Evolutionary conservation across 768 basidiomycete genomes (phyloP).

Genomic region (Pulveroboletus frians): DNA sequence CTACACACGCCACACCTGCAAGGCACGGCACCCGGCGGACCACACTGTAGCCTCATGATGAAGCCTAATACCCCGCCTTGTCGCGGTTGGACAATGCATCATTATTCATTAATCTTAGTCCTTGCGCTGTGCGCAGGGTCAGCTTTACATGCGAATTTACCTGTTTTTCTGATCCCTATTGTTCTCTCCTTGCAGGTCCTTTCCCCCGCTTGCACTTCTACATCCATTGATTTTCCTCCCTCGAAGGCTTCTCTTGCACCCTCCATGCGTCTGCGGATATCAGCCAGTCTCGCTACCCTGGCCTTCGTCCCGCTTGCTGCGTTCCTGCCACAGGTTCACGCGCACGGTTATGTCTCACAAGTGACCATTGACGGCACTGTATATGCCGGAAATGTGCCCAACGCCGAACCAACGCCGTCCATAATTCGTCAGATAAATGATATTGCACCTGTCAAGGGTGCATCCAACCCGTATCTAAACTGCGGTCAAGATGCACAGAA

Average conservation of each 20-base stretch:
- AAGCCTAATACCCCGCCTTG: constrained; percentile 17
- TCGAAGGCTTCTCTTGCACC: neutral
- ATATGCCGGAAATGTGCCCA: constrained; percentile 42
- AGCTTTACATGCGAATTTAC: neutral
- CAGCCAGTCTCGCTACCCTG: neutral
- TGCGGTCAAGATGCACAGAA: constrained; percentile 53
- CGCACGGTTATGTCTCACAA: constrained; percentile 41
- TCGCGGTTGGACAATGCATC: constrained; percentile 5
- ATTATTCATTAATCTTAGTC: neutral
- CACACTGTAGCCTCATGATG: constrained; percentile 17
- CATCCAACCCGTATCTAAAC: constrained; percentile 49
- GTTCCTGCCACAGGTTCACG: constrained; percentile 23
- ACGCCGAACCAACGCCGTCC: constrained; percentile 34
- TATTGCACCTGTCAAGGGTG: constrained; percentile 50
- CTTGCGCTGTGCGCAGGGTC: constrained; percentile 4
- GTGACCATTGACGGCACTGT: constrained; percentile 41
- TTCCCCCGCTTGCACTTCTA: neutral
- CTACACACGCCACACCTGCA: neutral
- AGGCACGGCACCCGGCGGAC: neutral
- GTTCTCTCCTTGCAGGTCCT: neutral
- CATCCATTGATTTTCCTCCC: neutral
- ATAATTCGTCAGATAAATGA: constrained; percentile 43
- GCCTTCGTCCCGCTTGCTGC: constrained; percentile 10
- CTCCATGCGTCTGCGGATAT: constrained; percentile 5
- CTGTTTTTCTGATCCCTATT: neutral